phyloP scores from a whole-genome alignment of 305 asterid species.

The Rubia occidens region DNA sequence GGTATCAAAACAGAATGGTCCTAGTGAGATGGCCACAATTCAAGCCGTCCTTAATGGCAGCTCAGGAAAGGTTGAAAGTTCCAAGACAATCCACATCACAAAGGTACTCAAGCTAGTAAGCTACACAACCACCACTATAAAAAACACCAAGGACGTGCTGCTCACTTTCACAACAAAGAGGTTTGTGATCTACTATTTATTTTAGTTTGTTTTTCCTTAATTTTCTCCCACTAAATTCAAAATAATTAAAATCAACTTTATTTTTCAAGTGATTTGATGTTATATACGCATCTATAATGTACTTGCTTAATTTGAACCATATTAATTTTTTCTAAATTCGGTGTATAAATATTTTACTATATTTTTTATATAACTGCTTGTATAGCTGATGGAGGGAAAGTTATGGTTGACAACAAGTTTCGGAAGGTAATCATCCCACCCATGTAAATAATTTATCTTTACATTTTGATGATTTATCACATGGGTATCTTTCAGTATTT shows the following conservation, averaged over 20 bases:
- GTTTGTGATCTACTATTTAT: constrained; percentile 33
- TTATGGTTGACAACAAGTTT: constrained; percentile 64
- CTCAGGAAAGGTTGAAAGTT: constrained; percentile 2
- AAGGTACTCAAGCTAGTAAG: constrained; percentile 68
- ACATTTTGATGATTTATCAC: constrained; percentile 5
- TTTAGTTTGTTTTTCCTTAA: too few relatives aligned
- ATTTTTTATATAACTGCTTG: constrained; percentile 17
- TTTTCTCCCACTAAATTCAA: too few relatives aligned
- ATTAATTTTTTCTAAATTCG: neutral
- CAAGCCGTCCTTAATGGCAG: constrained; percentile 29
- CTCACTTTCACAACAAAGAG: constrained; percentile 73
- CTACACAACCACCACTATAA: constrained; percentile 35
- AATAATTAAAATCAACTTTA: too few relatives aligned
- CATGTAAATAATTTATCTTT: constrained; percentile 32
- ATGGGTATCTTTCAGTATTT: neutral
- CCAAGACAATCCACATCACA: constrained; percentile 29
- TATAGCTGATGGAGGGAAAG: constrained; percentile 77
- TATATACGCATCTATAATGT: neutral
- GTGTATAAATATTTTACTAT: neutral
- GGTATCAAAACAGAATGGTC: constrained; percentile 14
- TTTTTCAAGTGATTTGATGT: too few relatives aligned
- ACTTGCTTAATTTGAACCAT: too few relatives aligned
- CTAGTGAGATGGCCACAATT: constrained; percentile 27
- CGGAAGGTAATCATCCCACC: constrained; percentile 58
- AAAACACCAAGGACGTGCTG: constrained; percentile 47